Conservation (phyloP, 192 early-diverging fungal species). For the Podila clonocystis region DNA sequence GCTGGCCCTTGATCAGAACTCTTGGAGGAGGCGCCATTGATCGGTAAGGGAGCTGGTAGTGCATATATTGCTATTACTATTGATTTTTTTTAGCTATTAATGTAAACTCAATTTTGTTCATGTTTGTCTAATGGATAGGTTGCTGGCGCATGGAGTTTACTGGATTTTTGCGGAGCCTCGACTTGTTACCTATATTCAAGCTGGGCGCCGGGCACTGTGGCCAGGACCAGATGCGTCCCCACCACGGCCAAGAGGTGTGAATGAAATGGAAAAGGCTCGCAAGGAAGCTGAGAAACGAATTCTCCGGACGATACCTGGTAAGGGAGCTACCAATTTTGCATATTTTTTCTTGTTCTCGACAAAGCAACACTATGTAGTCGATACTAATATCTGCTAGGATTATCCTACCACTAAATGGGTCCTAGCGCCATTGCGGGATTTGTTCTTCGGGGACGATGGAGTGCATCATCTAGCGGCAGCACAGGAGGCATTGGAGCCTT, state of each 20-base stretch:
- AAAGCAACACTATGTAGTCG: no score
- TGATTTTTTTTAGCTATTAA: no score
- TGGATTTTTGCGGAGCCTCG: constrained; percentile 59
- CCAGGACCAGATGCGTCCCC: constrained; percentile 55
- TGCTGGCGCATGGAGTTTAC: constrained; percentile 58
- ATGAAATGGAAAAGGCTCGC: constrained; percentile 53
- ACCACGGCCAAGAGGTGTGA: constrained; percentile 39
- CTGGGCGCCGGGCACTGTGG: constrained; percentile 60
- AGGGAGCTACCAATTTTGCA: neutral
- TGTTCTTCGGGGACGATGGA: constrained; percentile 43
- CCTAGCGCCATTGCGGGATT: constrained; percentile 26
- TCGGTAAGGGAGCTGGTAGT: constrained; percentile 56
- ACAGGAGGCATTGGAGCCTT: constrained; percentile 51
- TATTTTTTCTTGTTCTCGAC: no score
- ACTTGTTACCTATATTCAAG: constrained; percentile 56
- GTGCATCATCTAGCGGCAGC: constrained; percentile 47
- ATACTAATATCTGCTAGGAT: neutral
- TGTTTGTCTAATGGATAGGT: no score
- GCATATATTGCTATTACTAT: no score
- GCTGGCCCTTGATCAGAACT: constrained; percentile 57
- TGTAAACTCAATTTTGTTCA: no score
- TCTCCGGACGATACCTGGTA: constrained; percentile 56
- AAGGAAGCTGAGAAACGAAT: constrained; percentile 57
- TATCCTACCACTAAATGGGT: neutral
- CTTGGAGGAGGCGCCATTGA: constrained; percentile 59